These are phyloP conservation scores for Prototheca wickerhamii DNA, from an alignment of 163 green algal species.

Conservation along the genomic window DNA sequence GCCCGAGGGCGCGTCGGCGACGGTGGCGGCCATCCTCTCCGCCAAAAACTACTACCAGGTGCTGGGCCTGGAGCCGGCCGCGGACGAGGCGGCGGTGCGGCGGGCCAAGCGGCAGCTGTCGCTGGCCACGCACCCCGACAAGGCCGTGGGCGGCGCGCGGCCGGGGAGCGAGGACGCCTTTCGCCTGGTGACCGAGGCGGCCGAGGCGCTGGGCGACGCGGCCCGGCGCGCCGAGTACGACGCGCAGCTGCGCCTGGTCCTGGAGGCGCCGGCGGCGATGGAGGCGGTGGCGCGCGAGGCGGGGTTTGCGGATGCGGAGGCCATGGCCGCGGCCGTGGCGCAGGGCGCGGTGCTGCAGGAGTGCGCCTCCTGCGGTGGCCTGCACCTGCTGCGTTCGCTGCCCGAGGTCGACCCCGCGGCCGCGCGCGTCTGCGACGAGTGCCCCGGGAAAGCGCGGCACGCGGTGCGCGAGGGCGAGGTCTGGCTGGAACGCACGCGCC, in stretches of 20 bases:
- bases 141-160: slow-evolving; percentile 7
- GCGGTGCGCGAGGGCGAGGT: slow-evolving; percentile 11
- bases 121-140: slow-evolving; percentile 32
- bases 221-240: slow-evolving; percentile 4
- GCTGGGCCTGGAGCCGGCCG: slow-evolving; percentile 11
- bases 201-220: slow-evolving; percentile 1
- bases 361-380: slow-evolving; percentile 3
- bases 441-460: slow-evolving; percentile 1
- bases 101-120: slow-evolving; percentile 16
- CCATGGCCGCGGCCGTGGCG: neutral
- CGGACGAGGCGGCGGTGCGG: slow-evolving; percentile 12
- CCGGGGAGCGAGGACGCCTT: slow-evolving; percentile 15
- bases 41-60: slow-evolving; percentile 19
- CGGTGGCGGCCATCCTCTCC: slow-evolving; percentile 7
- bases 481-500: slow-evolving; percentile 4
- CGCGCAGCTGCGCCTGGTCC: neutral
- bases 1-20: neutral
- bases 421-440: slow-evolving; percentile 14
- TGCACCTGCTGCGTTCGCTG: slow-evolving; percentile 10
- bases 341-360: neutral
- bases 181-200: slow-evolving; percentile 17
- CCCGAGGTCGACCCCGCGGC: neutral
- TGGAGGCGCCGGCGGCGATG: neutral
- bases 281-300: neutral
- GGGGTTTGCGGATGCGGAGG: neutral